Conservation (phyloP, 2,329 filamentous ascomycete genomes). For the Thelonectria blattea region DNA sequence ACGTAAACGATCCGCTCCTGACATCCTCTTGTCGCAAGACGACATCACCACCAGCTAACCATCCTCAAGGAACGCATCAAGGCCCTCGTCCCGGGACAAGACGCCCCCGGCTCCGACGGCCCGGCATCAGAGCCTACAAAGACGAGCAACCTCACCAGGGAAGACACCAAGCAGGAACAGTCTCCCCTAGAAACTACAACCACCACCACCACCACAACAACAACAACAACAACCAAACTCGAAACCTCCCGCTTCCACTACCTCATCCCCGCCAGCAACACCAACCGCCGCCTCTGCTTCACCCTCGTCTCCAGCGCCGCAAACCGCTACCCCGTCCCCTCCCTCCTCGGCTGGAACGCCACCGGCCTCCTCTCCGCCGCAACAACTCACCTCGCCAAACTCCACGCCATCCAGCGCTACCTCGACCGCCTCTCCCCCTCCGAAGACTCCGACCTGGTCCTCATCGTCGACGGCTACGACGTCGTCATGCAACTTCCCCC, state of each 20-base stretch:
- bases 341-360: slow-evolving; percentile 48
- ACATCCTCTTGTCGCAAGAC: no score
- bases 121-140: neutral
- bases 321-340: slow-evolving; percentile 47
- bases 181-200: neutral
- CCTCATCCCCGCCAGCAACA: slow-evolving; percentile 45
- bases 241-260: slow-evolving; percentile 45
- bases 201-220: neutral
- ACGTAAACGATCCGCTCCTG: neutral
- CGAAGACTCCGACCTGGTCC: slow-evolving; percentile 63
- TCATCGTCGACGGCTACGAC: slow-evolving; percentile 69
- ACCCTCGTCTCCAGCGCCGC: slow-evolving; percentile 46
- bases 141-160: neutral
- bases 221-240: neutral
- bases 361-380: slow-evolving; percentile 43
- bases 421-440: slow-evolving; percentile 37
- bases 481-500: slow-evolving; percentile 70
- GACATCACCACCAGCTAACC: neutral
- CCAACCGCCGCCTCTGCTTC: slow-evolving; percentile 48
- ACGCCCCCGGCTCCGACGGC: neutral
- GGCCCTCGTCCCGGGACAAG: neutral
- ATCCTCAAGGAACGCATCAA: slow-evolving; percentile 11
- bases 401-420: slow-evolving; percentile 46
- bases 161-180: neutral
- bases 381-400: slow-evolving; percentile 48